phyloP scores from a whole-genome alignment of 1,139 yeast genomes.

The Pichia sp. region DNA sequence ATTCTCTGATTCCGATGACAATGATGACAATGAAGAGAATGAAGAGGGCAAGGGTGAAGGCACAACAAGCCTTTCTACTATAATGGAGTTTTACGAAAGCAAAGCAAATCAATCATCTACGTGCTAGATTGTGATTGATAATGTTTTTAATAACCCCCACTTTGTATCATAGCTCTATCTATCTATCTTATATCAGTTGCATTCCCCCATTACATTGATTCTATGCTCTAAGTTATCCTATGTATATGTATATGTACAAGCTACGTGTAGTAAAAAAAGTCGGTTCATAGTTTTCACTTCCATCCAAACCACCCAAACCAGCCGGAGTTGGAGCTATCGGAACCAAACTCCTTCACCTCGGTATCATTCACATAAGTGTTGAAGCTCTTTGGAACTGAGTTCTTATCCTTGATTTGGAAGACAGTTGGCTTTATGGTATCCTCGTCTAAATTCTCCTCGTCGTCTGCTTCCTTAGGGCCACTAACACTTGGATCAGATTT shows the following conservation, averaged over 20 bases:
- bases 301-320: slow-evolving; percentile 23
- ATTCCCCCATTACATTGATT: no score
- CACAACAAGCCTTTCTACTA: no score
- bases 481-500: slow-evolving; percentile 3
- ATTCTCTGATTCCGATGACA: slow-evolving; percentile 22
- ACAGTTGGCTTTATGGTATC: slow-evolving; percentile 23
- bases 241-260: slow-evolving; percentile 1
- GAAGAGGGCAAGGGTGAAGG: background rate
- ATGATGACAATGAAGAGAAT: slow-evolving; percentile 9
- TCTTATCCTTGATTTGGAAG: slow-evolving; percentile 20
- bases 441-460: slow-evolving; percentile 22
- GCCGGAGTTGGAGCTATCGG: slow-evolving; percentile 14
- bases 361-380: slow-evolving; percentile 23
- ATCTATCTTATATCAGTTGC: no score
- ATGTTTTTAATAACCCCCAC: no score
- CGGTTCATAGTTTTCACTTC: no score
- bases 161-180: background rate
- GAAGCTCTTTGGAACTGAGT: slow-evolving; percentile 22
- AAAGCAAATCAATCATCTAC: no score
- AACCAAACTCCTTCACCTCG: slow-evolving; percentile 19
- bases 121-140: no score
- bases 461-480: slow-evolving; percentile 22
- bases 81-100: no score
- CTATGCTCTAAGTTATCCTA: no score
- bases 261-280: background rate